A percentile compares a stretch with the other conserved stretches of the same genome.
Conservation (phyloP, 306 rosid genomes). For the Medicago lupulina region DNA sequence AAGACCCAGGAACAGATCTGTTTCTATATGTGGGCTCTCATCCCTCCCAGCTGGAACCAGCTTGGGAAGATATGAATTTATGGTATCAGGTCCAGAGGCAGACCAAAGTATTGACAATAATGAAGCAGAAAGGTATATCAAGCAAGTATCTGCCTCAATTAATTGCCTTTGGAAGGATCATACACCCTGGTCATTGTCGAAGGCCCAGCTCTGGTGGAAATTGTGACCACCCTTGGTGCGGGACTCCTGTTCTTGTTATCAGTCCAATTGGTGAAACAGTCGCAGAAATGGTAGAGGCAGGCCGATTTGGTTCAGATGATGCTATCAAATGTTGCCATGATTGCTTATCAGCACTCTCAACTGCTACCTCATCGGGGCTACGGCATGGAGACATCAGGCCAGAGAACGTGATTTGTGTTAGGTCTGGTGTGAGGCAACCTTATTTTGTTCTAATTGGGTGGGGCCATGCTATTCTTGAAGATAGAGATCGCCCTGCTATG, state of each 20-base stretch:
- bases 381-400: conserved; percentile 95
- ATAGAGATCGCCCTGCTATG: conserved; percentile 94
- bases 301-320: conserved; percentile 77
- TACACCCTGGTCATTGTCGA: conserved; percentile 91
- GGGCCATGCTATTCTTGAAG: conserved; percentile 98
- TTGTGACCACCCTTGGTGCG: conserved; percentile 98
- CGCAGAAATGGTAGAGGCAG: conserved; percentile 66
- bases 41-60: conserved; percentile 88
- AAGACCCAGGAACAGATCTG: conserved; percentile 75
- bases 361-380: conserved; percentile 81
- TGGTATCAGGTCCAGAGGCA: conserved; percentile 99
- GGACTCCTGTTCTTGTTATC: conserved; percentile 92
- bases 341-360: conserved; percentile 88
- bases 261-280: conserved; percentile 94
- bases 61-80: conserved; percentile 98
- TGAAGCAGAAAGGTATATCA: conserved; percentile 89
- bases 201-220: conserved; percentile 88
- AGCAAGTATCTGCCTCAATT: conserved; percentile 85
- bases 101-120: conserved; percentile 81
- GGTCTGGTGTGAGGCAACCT: conserved; percentile 62
- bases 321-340: conserved; percentile 93
- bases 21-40: conserved; percentile 88
- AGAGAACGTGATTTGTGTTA: conserved; percentile 80
- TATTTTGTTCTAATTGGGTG: conserved; percentile 86
- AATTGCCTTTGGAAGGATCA: conserved; percentile 90